Evolutionary conservation across 768 basidiomycete genomes (phyloP), one percentile per base, ranked within the genome.

Genomic region (Suillus sp.): DNA sequence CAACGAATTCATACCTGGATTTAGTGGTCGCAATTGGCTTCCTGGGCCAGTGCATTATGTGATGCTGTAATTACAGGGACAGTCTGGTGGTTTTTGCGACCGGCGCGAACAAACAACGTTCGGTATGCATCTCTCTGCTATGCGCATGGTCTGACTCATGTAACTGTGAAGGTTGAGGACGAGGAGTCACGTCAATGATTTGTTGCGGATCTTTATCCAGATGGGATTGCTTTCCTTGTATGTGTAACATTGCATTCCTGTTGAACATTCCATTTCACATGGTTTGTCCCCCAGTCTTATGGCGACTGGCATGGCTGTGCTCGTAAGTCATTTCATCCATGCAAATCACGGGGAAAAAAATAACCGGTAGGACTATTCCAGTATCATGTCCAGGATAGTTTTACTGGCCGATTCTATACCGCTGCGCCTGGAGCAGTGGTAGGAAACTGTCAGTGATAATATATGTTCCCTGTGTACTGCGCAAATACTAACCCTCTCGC

Each of bases 161-260:
- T 63, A 30, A 40, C 34, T n/a, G 11, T n/a, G 2, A 10, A 56
- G 35, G 22, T 56, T 35, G 25, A 56, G 35, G 22, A 37, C 55
- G 35, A 56, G 22, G 9, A 16, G 63, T 22, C 67, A 65, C 22
- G 62, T 73, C 63, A 65, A 50, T 45, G 58, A 30, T 38, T n/a
- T 71, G 43, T 63, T 58, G 1, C 5, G 18, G 4, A 20, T 32
- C 32, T 53, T 71, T 45, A 22, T 69, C 3, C 66, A 71, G n/a
- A 69, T 69, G 66, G 68, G 70, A n/a, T 20, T 67, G 27, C 59
- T 71, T 14, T 61, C 64, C 2, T 65, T 53, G 70, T 71, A 50
- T 55, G 68, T 60, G 6, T 32, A 40, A n/a, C n/a, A 18, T 59
- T 22, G 22, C 27, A 22, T 18, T 4, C 6, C 13, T 32, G 55